These are phyloP conservation scores for Starmerella lactis-condensi DNA, from an alignment of 805 yeast species.

Conservation along the genomic window DNA sequence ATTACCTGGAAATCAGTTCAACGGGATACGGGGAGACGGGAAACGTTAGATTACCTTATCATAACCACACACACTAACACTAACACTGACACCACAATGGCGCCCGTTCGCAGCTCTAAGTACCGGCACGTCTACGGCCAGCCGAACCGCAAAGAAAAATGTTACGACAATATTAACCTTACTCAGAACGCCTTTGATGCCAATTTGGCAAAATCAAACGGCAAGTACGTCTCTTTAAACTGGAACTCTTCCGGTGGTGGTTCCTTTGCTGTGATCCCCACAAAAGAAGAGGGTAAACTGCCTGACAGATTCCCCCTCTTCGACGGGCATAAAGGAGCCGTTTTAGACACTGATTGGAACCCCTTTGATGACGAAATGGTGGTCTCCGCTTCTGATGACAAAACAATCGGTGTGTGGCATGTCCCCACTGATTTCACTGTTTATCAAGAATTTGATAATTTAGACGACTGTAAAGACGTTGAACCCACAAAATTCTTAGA, in stretches of 20 bases:
- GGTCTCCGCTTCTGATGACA: conserved; percentile 69
- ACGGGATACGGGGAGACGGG: no score
- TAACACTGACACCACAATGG: conserved; percentile 6
- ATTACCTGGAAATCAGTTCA: no score
- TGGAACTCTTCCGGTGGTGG: conserved; percentile 98
- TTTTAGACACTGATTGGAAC: conserved; percentile 85
- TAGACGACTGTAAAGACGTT: conserved; percentile 48
- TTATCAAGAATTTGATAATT: conserved; percentile 26
- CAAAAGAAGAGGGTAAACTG: conserved; percentile 69
- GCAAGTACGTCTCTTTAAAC: conserved; percentile 67
- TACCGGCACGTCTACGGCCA: conserved; percentile 94
- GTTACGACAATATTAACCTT: conserved; percentile 43
- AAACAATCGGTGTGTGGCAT: conserved; percentile 69
- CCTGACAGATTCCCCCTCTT: conserved; percentile 87
- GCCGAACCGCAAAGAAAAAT: conserved; percentile 49
- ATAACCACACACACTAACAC: no score
- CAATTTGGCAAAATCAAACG: conserved; percentile 69
- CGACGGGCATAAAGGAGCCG: conserved; percentile 90
- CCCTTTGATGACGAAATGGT: conserved; percentile 66
- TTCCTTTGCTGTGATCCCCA: conserved; percentile 85
- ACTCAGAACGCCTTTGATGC: conserved; percentile 89
- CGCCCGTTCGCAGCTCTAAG: conserved; percentile 80
- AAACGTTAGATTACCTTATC: no score
- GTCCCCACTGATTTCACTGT: conserved; percentile 70
- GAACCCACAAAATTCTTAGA: conserved; percentile 48